A percentile compares a stretch with the other conserved stretches of the same genome.
Conservation (phyloP, 2,329 filamentous ascomycete species). For the Paecilomyces fulvus region DNA sequence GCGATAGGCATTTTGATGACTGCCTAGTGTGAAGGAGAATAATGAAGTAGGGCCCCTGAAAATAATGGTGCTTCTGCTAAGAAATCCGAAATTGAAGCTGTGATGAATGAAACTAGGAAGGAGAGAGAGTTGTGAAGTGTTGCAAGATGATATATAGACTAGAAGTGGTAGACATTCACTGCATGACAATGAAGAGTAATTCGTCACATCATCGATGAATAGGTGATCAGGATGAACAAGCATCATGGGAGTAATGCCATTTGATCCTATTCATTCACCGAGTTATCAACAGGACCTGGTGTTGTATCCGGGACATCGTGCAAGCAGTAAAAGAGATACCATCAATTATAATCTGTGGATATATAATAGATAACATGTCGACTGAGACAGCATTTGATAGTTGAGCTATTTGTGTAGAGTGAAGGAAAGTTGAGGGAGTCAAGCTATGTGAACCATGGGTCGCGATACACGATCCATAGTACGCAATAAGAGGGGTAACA, state of each 20-base stretch:
- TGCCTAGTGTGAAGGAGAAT: background rate
- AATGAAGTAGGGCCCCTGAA: background rate
- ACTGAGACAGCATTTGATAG: background rate
- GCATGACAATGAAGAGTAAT: background rate
- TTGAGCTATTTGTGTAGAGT: background rate
- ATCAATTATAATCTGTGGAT: background rate
- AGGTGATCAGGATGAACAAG: background rate
- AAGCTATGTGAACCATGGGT: background rate
- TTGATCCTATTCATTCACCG: background rate
- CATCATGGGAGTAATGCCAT: background rate
- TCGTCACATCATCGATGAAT: background rate
- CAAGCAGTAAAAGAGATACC: background rate
- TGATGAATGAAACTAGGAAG: background rate
- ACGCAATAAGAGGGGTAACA: background rate
- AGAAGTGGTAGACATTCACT: background rate
- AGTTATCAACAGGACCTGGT: background rate
- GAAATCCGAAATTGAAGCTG: background rate
- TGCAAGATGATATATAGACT: background rate
- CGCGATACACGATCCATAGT: background rate
- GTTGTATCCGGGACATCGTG: background rate
- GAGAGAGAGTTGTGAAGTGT: background rate
- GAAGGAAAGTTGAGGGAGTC: background rate
- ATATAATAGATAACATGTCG: background rate
- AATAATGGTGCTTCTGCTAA: background rate
- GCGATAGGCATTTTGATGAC: background rate